These are phyloP conservation scores for Adansonia rubrostipa DNA, from an alignment of 441 rosid species.

Conservation along the genomic window DNA sequence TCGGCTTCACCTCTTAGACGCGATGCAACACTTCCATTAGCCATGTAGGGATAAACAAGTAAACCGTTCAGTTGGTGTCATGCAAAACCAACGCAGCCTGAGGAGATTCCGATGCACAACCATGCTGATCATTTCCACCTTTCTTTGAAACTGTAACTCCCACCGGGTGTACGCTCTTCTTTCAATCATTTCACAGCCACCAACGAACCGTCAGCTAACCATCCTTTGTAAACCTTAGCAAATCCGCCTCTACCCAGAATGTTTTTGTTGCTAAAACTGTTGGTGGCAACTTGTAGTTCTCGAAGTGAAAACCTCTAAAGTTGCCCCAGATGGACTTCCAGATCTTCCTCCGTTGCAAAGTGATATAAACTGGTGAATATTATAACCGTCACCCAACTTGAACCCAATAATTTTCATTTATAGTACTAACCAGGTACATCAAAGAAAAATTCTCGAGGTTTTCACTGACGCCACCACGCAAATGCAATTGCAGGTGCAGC, in stretches of 20 bases:
- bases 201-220: slow-evolving; percentile 85
- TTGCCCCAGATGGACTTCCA: slow-evolving; percentile 92
- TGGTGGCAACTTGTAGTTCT: slow-evolving; percentile 91
- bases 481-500: slow-evolving; percentile 92
- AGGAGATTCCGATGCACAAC: slow-evolving; percentile 92
- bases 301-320: slow-evolving; percentile 86
- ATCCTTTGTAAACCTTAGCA: slow-evolving; percentile 91
- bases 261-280: slow-evolving; percentile 83
- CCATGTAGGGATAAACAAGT: slow-evolving; percentile 97
- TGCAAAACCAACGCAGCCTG: slow-evolving; percentile 86
- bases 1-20: slow-evolving; percentile 71
- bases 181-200: slow-evolving; percentile 92
- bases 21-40: slow-evolving; percentile 97
- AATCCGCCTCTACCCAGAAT: slow-evolving; percentile 96
- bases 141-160: slow-evolving; percentile 93
- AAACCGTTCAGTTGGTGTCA: slow-evolving; percentile 92
- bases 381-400: neutral
- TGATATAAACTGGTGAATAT: slow-evolving; percentile 21
- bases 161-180: slow-evolving; percentile 93
- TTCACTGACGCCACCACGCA: slow-evolving; percentile 88
- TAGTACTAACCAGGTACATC: slow-evolving; percentile 80
- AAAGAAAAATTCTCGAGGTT: slow-evolving; percentile 79
- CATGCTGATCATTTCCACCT: slow-evolving; percentile 97
- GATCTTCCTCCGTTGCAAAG: slow-evolving; percentile 86
- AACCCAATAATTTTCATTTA: slow-evolving; percentile 13